Evolutionary conservation across 108 stramenopile genomes (phyloP), one percentile per base, ranked within the genome.

Genomic region (Cyclotella atomus): DNA sequence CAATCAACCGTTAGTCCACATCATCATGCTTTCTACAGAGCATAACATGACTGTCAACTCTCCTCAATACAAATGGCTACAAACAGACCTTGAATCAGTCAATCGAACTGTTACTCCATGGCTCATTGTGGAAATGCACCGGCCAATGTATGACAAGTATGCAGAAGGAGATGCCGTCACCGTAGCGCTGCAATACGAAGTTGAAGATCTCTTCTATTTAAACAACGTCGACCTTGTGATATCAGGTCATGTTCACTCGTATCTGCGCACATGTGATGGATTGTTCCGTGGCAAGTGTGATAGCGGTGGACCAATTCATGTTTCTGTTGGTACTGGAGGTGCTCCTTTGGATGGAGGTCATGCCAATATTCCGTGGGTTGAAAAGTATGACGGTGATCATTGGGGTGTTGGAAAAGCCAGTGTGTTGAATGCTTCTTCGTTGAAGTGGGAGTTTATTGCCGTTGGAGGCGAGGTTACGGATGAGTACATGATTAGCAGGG

Each of bases 91-190:
- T 30, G 14, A 73, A 32, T 19, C 32, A 15, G 80, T 91, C 3
- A 81, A 96, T 71, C 73, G 95, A 57, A 65, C 60, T 7, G 32
- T 70, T 23, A 91, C 89, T 25, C 95, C 95, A 19, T 96, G 95
- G 95, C 66, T 96, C 5, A 73, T 96, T 57, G 68, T 96, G 12
- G 90, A 92, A 70, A 63, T 82, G 54, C 93, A 94, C 73, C 77
- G 92, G 2, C 93, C 95, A 19, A 63, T 96, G 77, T 96, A 96
- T 66, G 55, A 59, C 15, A 46, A 41, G 23, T 55, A 69, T 41
- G 73, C 70, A 85, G 64, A 72, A 12, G 56, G 82, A 45, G 83
- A 76, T 50, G 62, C 50, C 14, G 87, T 93, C 1, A 80, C 77
- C 12, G 47, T 77, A 14, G 84, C 66, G 14, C 76, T 93, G 80